A percentile compares a stretch with the other conserved stretches of the same genome.
Evolutionary conservation across 768 basidiomycete species (phyloP).

Genomic region (Coprinopsis strossmayeri): DNA sequence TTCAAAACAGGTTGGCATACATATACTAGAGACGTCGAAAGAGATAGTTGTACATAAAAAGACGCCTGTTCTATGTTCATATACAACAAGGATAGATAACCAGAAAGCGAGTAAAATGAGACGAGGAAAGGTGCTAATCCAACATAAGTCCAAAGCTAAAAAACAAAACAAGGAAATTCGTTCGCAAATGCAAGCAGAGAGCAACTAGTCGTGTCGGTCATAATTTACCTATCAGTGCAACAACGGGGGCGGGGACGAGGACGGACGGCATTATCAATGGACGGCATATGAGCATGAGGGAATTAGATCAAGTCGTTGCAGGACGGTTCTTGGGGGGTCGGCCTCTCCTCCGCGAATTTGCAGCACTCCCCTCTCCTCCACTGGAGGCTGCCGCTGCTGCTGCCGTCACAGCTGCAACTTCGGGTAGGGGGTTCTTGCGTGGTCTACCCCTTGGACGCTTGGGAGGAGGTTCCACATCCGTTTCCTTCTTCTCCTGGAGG

Average conservation of each 20-base stretch:
- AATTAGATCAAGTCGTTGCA: constrained; percentile 20
- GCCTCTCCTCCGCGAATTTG: constrained; percentile 64
- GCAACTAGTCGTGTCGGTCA: constrained; percentile 26
- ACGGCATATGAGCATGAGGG: constrained; percentile 10
- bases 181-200: constrained; percentile 19
- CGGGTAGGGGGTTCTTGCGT: constrained; percentile 53
- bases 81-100: constrained; percentile 31
- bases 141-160: constrained; percentile 11
- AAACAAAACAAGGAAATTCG: constrained; percentile 17
- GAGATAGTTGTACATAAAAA: constrained; percentile 23
- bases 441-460: constrained; percentile 75
- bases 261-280: constrained; percentile 15
- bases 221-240: constrained; percentile 23
- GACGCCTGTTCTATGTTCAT: constrained; percentile 19
- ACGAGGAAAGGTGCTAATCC: constrained; percentile 14
- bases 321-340: constrained; percentile 51
- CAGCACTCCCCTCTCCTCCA: constrained; percentile 38
- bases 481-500: constrained; percentile 38
- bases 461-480: constrained; percentile 40
- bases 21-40: constrained; percentile 2
- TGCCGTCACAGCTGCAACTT: constrained; percentile 31
- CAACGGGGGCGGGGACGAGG: constrained; percentile 17
- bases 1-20: background rate
- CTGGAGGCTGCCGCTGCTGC: constrained; percentile 19
- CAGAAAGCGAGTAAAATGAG: constrained; percentile 21